Conservation (phyloP, 2,329 filamentous ascomycete species). For the Aspergillus sp. region DNA sequence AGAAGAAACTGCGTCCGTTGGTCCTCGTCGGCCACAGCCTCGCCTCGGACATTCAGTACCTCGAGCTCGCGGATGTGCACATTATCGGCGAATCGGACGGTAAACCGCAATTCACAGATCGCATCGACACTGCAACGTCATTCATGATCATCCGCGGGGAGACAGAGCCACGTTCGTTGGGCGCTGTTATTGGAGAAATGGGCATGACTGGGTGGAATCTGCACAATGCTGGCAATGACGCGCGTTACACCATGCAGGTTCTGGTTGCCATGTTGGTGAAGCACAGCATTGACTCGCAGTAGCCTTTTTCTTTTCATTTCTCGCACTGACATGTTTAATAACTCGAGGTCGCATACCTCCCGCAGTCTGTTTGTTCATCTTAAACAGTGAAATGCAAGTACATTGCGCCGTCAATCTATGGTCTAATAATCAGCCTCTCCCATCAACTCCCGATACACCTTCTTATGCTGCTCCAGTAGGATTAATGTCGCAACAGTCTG, state of each 20-base stretch:
- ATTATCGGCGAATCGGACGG: conserved; percentile 21
- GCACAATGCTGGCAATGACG: conserved; percentile 91
- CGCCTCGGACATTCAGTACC: conserved; percentile 68
- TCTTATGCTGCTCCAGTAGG: conserved; percentile 86
- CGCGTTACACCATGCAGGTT: conserved; percentile 75
- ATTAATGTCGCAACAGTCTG: conserved; percentile 88
- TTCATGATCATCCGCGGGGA: conserved; percentile 66
- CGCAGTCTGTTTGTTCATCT: background rate
- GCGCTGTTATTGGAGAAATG: conserved; percentile 65
- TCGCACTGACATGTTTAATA: background rate
- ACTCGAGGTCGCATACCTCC: background rate
- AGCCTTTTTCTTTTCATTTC: background rate
- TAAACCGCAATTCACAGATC: conserved; percentile 56
- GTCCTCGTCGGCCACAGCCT: conserved; percentile 81
- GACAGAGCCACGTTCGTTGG: conserved; percentile 60
- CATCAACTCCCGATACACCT: conserved; percentile 60
- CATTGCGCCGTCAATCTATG: background rate
- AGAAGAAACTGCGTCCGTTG: conserved; percentile 64
- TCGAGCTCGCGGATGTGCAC: conserved; percentile 68
- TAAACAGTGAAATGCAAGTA: background rate
- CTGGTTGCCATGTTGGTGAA: conserved; percentile 62
- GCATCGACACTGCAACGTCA: conserved; percentile 74
- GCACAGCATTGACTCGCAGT: background rate
- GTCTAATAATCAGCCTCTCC: background rate
- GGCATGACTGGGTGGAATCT: conserved; percentile 66